phyloP scores from a whole-genome alignment of 2,329 filamentous ascomycete species.

The Pseudogymnoascus sp. region DNA sequence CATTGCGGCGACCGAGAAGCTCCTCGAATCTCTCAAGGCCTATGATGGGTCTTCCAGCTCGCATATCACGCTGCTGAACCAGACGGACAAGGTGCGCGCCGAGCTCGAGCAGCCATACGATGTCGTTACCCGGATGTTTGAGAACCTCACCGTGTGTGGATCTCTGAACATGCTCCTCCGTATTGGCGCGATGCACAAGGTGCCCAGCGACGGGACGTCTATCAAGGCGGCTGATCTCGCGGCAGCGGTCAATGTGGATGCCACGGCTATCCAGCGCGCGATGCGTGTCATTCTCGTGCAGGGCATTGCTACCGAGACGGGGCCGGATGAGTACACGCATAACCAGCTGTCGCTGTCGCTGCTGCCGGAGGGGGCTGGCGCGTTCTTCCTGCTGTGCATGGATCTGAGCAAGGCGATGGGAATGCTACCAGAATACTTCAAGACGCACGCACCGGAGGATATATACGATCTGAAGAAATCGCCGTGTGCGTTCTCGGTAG shows the following conservation, averaged over 20 bases:
- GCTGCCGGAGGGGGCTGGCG: conserved; percentile 23
- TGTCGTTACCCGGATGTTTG: conserved; percentile 17
- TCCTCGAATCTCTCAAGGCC: conserved; percentile 15
- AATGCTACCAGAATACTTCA: conserved; percentile 17
- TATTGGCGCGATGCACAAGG: conserved; percentile 16
- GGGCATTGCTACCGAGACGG: conserved; percentile 26
- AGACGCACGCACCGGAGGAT: conserved; percentile 16
- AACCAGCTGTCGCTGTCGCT: conserved; percentile 26
- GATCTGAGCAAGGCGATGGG: conserved; percentile 12
- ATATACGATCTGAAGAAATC: conserved; percentile 17
- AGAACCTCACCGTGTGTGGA: conserved; percentile 17
- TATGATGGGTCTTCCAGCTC: conserved; percentile 14
- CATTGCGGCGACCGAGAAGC: conserved; percentile 14
- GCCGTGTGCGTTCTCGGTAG: conserved; percentile 15
- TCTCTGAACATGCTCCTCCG: conserved; percentile 19
- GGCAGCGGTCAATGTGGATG: conserved; percentile 22
- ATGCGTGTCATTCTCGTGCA: conserved; percentile 27
- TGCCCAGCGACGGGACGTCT: conserved; percentile 12
- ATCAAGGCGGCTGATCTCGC: conserved; percentile 19
- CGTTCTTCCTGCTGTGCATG: conserved; percentile 26
- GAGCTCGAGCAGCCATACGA: conserved; percentile 17
- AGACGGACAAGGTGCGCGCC: conserved; percentile 14
- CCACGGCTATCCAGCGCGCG: conserved; percentile 26
- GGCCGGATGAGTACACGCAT: conserved; percentile 26
- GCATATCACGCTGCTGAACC: conserved; percentile 15